phyloP scores from a whole-genome alignment of 495 filamentous ascomycete genomes.

The Podospora pseudoanserina region DNA sequence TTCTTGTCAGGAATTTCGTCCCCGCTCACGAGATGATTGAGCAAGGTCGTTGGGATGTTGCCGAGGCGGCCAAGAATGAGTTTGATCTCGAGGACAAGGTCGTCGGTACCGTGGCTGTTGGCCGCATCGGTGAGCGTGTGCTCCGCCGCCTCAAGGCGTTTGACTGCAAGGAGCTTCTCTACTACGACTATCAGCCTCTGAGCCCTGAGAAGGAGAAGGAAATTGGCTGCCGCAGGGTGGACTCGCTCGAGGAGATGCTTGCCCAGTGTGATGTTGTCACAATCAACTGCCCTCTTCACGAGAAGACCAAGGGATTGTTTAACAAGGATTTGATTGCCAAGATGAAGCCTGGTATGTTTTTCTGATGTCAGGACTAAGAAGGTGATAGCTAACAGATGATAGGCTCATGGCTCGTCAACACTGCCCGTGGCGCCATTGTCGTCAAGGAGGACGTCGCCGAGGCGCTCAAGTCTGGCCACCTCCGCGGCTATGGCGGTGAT shows the following conservation, averaged over 20 bases:
- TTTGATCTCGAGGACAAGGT: conserved; percentile 97
- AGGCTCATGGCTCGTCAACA: conserved; percentile 97
- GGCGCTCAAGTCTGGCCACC: conserved; percentile 87
- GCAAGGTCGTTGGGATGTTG: conserved; percentile 90
- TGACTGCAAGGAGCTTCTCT: conserved; percentile 99
- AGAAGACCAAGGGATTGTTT: conserved; percentile 93
- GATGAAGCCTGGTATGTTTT: conserved; percentile 86
- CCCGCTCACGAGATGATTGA: conserved; percentile 93
- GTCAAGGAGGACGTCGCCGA: conserved; percentile 99
- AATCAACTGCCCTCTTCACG: conserved; percentile 98
- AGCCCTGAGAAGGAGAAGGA: conserved; percentile 83
- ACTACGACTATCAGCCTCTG: conserved; percentile 98
- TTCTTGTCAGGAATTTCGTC: conserved; percentile 95
- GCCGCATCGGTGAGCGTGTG: conserved; percentile 97
- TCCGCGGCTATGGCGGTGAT: conserved; percentile 95
- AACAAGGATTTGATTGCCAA: conserved; percentile 99
- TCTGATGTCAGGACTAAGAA: conserved; percentile 15
- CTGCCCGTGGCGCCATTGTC: conserved; percentile 95
- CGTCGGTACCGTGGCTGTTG: conserved; percentile 95
- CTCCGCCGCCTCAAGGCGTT: conserved; percentile 91
- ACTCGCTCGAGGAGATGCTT: conserved; percentile 88
- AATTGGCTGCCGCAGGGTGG: conserved; percentile 90
- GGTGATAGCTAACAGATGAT: background rate
- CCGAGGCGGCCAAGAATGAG: conserved; percentile 93
- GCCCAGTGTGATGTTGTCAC: conserved; percentile 96